Conservation (phyloP, 2,329 filamentous ascomycete species). For the Calycina herbarum region DNA sequence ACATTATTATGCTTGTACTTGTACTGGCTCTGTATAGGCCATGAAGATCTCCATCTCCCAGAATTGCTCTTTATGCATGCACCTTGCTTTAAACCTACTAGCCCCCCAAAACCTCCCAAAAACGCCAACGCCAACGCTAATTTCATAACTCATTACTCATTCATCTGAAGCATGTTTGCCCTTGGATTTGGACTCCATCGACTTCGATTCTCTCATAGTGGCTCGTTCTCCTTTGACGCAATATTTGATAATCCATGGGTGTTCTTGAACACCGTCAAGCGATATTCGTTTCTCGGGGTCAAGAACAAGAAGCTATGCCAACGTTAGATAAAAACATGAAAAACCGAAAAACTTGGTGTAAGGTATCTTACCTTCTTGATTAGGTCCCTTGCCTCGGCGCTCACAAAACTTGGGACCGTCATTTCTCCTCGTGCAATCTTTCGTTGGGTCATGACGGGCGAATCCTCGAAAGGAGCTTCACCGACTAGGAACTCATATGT, state of each 20-base stretch:
- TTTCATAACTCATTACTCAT: constrained; percentile 33
- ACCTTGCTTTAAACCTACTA: constrained; percentile 13
- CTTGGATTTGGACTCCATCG: constrained; percentile 28
- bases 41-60: constrained; percentile 35
- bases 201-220: constrained; percentile 38
- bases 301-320: constrained; percentile 72
- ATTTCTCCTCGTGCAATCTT: constrained; percentile 89
- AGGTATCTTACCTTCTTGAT: constrained; percentile 74
- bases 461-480: constrained; percentile 96
- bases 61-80: constrained; percentile 26
- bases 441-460: constrained; percentile 88
- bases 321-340: background rate
- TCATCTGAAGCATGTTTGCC: constrained; percentile 31
- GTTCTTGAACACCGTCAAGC: constrained; percentile 81
- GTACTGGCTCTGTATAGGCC: constrained; percentile 36
- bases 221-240: constrained; percentile 55
- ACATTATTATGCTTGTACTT: constrained; percentile 29
- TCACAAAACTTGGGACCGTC: constrained; percentile 88
- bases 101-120: constrained; percentile 12
- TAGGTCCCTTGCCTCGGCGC: constrained; percentile 83
- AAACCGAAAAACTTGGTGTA: background rate
- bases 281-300: constrained; percentile 92
- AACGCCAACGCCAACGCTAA: constrained; percentile 31
- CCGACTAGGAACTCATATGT: constrained; percentile 96
- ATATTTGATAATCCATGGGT: constrained; percentile 97